These are phyloP conservation scores for Blastobotrys indianensis DNA, from an alignment of 1,139 yeast species.

Conservation along the genomic window DNA sequence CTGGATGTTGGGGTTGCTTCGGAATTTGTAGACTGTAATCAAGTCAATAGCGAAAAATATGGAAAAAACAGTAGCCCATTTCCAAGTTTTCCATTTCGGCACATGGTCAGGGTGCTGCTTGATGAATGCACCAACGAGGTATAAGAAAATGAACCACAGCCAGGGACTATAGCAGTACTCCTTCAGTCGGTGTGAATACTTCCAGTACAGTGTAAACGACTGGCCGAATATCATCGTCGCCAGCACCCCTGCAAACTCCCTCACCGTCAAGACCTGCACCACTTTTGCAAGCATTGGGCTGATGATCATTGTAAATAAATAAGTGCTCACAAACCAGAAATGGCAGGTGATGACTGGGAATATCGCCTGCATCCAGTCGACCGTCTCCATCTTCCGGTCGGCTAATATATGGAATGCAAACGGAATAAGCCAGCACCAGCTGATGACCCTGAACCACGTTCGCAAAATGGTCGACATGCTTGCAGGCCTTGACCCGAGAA, in stretches of 20 bases:
- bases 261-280: background rate
- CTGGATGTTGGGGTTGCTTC: too few relatives aligned
- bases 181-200: background rate
- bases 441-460: too few relatives aligned
- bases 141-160: background rate
- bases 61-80: too few relatives aligned
- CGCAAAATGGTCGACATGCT: too few relatives aligned
- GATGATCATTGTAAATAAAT: constrained; percentile 2
- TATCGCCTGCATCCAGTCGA: too few relatives aligned
- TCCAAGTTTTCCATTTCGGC: too few relatives aligned
- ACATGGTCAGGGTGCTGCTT: constrained; percentile 1
- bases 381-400: too few relatives aligned
- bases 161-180: constrained; percentile 1
- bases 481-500: background rate
- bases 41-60: too few relatives aligned
- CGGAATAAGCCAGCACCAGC: too few relatives aligned
- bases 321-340: constrained; percentile 4
- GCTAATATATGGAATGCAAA: too few relatives aligned
- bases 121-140: constrained; percentile 4
- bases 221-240: background rate
- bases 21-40: too few relatives aligned
- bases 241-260: constrained; percentile 1
- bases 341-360: constrained; percentile 5
- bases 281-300: background rate
- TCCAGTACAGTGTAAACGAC: background rate